Evolutionary conservation across 1,284 basidiomycete genomes (phyloP), one percentile per base, ranked within the genome.

Genomic region (Phellopilus nigrolimitatus): DNA sequence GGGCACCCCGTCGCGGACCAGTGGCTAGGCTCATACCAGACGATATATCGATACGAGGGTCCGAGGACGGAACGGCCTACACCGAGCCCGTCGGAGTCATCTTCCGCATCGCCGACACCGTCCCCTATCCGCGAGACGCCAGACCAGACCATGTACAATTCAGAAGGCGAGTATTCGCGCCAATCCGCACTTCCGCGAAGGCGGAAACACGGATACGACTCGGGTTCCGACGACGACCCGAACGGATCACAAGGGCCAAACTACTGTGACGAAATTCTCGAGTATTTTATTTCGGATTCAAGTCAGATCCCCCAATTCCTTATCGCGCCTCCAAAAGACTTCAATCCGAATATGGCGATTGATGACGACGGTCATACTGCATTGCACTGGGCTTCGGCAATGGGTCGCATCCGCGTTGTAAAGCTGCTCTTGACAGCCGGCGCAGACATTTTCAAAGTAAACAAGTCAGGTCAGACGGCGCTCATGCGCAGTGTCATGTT

Each of bases 401-500:
- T 99, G 95, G 97, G 97, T 27, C 88, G 97, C 46, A 88, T 97
- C 53, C 86, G 95, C 37, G 91, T 99, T 57, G 93, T 99, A 61
- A 99, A 98, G 68, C 76, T 99, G 3, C 77, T 99, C 4, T 78
- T 99, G 25, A 89, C 91, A 0, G 91, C 95, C 1, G 95, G 95
- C 24, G 95, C 95, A 9, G 93, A 97, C 66, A 93, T 98, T 59
- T 99, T 97, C 76, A 88, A 91, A 60, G 93, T 95, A 60, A 99
- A 99, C 74, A 90, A 90, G 66, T 84, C 92, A 21, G 97, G 97
- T 22, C 97, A 99, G 68, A 99, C 97, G 8, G 89, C 97, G 0
- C 73, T 99, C 49, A 99, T 99, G 97, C 90, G 97, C 19, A 90
- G 88, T 59, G 97, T 98, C 63, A 99, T 99, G 97, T 99, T 99